phyloP scores from a whole-genome alignment of 2,329 filamentous ascomycete genomes.

The Didymosphaeria variabile region DNA sequence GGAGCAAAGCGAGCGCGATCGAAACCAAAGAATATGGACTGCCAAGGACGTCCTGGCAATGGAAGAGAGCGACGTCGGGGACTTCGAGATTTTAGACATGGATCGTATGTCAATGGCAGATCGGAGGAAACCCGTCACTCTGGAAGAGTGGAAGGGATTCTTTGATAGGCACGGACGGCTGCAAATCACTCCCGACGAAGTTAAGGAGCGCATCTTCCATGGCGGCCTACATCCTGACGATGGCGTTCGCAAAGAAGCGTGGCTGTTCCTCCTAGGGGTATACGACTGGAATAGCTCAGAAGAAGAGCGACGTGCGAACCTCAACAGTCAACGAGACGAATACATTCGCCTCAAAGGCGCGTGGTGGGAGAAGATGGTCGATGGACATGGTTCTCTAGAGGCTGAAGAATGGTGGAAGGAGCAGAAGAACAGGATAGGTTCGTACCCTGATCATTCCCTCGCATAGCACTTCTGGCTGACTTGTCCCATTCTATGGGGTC shows the following conservation, averaged over 20 bases:
- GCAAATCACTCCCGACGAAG: constrained; percentile 84
- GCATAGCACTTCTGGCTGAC: constrained; percentile 48
- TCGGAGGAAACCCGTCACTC: constrained; percentile 76
- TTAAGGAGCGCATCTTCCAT: constrained; percentile 97
- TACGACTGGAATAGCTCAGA: constrained; percentile 91
- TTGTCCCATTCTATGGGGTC: constrained; percentile 64
- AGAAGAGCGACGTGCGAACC: constrained; percentile 82
- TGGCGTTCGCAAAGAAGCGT: constrained; percentile 93
- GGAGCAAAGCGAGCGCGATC: constrained; percentile 91
- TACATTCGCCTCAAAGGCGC: constrained; percentile 92
- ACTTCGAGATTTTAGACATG: constrained; percentile 91
- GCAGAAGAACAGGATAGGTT: constrained; percentile 92
- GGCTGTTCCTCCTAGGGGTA: constrained; percentile 91
- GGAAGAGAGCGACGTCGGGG: constrained; percentile 92
- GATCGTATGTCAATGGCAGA: constrained; percentile 80
- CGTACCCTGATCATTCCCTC: constrained; percentile 45
- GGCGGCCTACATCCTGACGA: constrained; percentile 89
- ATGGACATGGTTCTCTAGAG: constrained; percentile 80
- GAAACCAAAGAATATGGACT: constrained; percentile 89
- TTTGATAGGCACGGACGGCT: constrained; percentile 84
- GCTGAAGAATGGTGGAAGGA: constrained; percentile 97
- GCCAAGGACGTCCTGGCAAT: constrained; percentile 91
- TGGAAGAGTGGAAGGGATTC: constrained; percentile 90
- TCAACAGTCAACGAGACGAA: constrained; percentile 88
- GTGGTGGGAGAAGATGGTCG: constrained; percentile 95